Base-by-base conservation (phyloP, 2,329 filamentous ascomycete species). In the Fusarium coffeatum region DNA sequence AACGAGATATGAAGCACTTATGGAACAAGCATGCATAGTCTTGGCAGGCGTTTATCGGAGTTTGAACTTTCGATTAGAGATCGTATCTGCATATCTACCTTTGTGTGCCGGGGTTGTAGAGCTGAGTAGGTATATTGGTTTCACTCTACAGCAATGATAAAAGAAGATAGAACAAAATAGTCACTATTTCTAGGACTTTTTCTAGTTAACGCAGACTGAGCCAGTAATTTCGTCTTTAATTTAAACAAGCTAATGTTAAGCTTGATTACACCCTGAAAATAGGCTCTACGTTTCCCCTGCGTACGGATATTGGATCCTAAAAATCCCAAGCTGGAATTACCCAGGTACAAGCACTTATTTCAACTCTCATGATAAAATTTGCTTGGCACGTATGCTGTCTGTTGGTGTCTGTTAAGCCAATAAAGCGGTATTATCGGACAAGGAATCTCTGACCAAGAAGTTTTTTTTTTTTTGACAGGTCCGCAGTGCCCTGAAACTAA, bases 1-100 rank as follows among this genome's bases (percentile, higher is more conserved):
- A 59, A 75, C 54, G 73, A 72, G 73, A 61, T 28, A 75, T 64
- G 73, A 70, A 74, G 65, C 30, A 59, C 66, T 46, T 42, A 59
- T 8, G 49, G 45, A 28, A 51, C 28, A 46, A 8, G 32, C 45
- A 66, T 45, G 45, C 23, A 43, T 25, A 37, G 46, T 8, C n/a
- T 57, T 59, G 32, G 46, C n/a, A 18, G 49, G 49, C 49, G 49
- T 53, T 53, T 42, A 12, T n/a, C 10, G 69, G 70, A 69, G 72
- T 71, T 68, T 64, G n/a, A 51, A 61, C 25, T 51, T 56, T 63
- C 23, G 25, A 15, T 45, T 42, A 32, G 46, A 41, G 25, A 40
- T 43, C 13, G 46, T 22, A 61, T 30, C 34, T 28, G 40, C 16
- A 45, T 23, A 59, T 11, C 23, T 37, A 6, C 11, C 25, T 56